A percentile compares a stretch with the other conserved stretches of the same genome.
Evolutionary conservation across 371 early-diverging fungal species (phyloP).

Genomic region (Syncephalastrum sp.): DNA sequence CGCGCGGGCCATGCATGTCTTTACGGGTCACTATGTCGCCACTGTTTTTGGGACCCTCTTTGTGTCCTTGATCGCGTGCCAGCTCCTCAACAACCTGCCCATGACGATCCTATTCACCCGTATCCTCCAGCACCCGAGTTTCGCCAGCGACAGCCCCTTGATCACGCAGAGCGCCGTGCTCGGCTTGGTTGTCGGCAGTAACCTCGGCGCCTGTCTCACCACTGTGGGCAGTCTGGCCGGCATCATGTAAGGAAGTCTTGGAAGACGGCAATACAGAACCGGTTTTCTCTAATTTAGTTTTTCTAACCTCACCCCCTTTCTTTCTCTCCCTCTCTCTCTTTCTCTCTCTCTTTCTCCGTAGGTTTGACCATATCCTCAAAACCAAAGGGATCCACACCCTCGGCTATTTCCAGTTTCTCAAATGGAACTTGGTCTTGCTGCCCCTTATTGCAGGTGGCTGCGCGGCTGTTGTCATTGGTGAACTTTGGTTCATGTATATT

Average conservation of each 20-base stretch:
- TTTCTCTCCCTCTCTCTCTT: background rate
- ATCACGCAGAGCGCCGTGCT: slow-evolving; percentile 62
- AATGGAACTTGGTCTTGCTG: slow-evolving; percentile 63
- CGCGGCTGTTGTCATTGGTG: slow-evolving; percentile 49
- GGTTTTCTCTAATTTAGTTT: background rate
- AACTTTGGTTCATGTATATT: slow-evolving; percentile 34
- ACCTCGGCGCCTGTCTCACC: slow-evolving; percentile 79
- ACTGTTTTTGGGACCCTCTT: slow-evolving; percentile 66
- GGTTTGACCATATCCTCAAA: slow-evolving; percentile 62
- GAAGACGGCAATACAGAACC: background rate
- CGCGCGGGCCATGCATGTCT: slow-evolving; percentile 53
- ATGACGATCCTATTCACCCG: slow-evolving; percentile 80
- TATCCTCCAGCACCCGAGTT: slow-evolving; percentile 69
- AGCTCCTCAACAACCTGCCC: slow-evolving; percentile 80
- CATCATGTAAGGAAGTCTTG: slow-evolving; percentile 57
- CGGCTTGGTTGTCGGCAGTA: slow-evolving; percentile 75
- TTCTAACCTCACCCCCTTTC: background rate
- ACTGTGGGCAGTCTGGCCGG: slow-evolving; percentile 79
- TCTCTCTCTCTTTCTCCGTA: slow-evolving; percentile 8
- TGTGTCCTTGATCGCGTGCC: slow-evolving; percentile 69
- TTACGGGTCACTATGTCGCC: slow-evolving; percentile 54
- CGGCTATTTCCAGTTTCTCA: slow-evolving; percentile 58
- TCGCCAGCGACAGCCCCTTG: slow-evolving; percentile 36
- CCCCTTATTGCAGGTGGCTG: slow-evolving; percentile 53
- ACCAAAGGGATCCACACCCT: slow-evolving; percentile 53